phyloP scores from a whole-genome alignment of 306 rosid genomes.

The Malus orientalis region DNA sequence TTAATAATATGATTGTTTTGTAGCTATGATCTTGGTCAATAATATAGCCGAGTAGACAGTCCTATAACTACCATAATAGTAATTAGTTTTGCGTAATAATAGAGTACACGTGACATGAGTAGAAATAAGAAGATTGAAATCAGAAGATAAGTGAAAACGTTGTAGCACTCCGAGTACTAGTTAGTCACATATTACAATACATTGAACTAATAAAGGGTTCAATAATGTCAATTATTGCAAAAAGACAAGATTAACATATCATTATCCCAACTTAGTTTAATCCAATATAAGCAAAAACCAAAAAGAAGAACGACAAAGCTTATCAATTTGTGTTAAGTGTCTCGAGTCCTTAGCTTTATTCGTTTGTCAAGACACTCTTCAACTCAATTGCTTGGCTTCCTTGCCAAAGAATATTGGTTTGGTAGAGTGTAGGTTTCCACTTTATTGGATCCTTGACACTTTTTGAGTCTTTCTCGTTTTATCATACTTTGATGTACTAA shows the following conservation, averaged over 20 bases:
- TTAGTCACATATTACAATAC: not conserved
- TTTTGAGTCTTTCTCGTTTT: not conserved
- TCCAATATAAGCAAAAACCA: not conserved
- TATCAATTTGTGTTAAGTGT: not conserved
- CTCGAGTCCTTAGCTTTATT: not conserved
- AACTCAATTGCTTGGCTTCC: not conserved
- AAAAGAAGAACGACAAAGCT: not conserved
- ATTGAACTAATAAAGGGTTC: not conserved
- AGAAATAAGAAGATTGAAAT: no score
- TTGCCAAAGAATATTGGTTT: not conserved
- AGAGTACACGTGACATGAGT: no score
- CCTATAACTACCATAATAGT: not conserved
- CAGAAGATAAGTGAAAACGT: no score
- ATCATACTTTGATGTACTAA: not conserved
- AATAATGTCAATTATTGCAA: not conserved
- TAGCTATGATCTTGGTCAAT: not conserved
- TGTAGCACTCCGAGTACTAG: not conserved
- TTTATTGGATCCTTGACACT: conserved; percentile 1
- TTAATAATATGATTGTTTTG: not conserved
- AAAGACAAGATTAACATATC: not conserved
- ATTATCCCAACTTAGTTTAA: not conserved
- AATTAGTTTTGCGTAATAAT: no score
- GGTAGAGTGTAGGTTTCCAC: not conserved
- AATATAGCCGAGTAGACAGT: not conserved
- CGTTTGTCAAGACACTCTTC: not conserved